Base-by-base conservation (phyloP, 2,329 filamentous ascomycete genomes). In the Scedosporium aurantiacum region DNA sequence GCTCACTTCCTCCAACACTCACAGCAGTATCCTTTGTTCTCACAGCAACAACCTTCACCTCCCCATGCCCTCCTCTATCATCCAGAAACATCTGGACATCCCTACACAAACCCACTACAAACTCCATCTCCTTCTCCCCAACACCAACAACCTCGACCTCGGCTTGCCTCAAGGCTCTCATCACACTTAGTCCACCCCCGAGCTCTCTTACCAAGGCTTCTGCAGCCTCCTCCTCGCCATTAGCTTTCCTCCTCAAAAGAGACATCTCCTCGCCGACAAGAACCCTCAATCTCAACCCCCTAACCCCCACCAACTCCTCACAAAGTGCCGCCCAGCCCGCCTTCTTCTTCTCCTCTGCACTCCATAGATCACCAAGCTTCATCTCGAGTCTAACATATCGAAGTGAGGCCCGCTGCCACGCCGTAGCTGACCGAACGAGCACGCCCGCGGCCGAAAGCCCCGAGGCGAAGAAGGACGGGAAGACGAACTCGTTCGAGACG, bases 391-490 rank as follows among this genome's bases (percentile, higher is more conserved):
- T 18, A 10, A 52, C n/a, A 57, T 71, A 75, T 8, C 77, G 71
- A 66, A 80, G 65, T 2, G 65, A 64, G n/a, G 65, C 65, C 3
- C 69, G 67, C 70, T 81, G 78, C 79, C 79, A 81, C 2, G 69
- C 64, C 40, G 61, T 60, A 25, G 78, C 65, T 2, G 66, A 65
- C 14, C 68, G 64, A 1, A 72, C 69, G 60, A 78, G 75, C 0
- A 69, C 68, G 7, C 71, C 65, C 0, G 76, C 77, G 0, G 76
- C 72, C 65, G 73, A 73, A 3, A 78, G 65, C 0, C 77, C 78
- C 14, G 75, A 77, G 12, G 74, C 71, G 67, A 78, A 78, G 74
- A 75, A 77, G 52, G 75, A 76, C 43, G 74, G 69, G 63, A 79
- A 81, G 25, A 73, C 72, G 62, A 80, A 80, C 59, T 79, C 76